Evolutionary conservation across 2,329 filamentous ascomycete species (phyloP).

Genomic region (Trichoderma aggressivum): DNA sequence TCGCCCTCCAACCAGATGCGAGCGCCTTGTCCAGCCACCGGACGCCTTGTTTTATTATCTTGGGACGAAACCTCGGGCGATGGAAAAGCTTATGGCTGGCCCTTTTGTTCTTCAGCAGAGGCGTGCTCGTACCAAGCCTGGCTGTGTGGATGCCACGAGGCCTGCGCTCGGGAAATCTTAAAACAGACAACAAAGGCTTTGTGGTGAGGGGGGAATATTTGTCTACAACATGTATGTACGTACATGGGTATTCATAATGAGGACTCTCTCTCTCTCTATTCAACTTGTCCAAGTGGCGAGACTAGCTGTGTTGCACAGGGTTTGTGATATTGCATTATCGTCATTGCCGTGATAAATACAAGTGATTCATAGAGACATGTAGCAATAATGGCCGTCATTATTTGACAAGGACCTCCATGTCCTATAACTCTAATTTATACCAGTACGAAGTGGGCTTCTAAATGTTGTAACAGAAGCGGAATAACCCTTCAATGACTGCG

Average conservation of each 20-base stretch:
- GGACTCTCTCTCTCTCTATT: neutral
- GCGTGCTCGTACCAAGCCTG: neutral
- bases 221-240: neutral
- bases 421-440: neutral
- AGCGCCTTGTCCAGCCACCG: neutral
- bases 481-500: slow-evolving; percentile 14
- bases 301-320: neutral
- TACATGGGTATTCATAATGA: neutral
- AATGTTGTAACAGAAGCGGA: neutral
- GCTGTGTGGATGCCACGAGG: neutral
- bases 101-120: neutral
- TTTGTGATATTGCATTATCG: neutral
- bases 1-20: neutral
- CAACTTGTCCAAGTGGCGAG: neutral
- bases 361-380: neutral
- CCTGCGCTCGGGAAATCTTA: neutral
- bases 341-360: neutral
- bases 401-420: neutral
- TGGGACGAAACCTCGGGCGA: neutral
- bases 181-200: neutral
- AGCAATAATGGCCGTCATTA: neutral
- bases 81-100: neutral
- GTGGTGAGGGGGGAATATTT: neutral
- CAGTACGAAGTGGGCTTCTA: neutral
- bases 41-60: neutral